phyloP scores from a whole-genome alignment of 805 yeast species.

The Lipomyces anomalus region DNA sequence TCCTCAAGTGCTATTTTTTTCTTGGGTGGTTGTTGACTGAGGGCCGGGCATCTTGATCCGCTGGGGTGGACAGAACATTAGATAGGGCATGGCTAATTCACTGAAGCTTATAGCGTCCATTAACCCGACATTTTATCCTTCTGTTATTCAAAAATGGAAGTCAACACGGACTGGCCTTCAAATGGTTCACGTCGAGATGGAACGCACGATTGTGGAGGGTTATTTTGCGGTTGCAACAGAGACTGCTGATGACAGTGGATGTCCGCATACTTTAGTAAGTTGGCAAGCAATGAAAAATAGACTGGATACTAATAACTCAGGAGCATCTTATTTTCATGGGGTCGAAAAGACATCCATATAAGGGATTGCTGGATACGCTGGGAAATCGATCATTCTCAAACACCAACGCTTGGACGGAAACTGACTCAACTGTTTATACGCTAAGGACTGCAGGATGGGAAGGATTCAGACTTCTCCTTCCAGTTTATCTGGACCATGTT shows the following conservation, averaged over 20 bases:
- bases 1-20: too few relatives aligned
- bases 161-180: constrained; percentile 79
- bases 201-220: constrained; percentile 85
- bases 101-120: not conserved
- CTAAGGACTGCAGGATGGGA: constrained; percentile 93
- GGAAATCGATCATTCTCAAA: constrained; percentile 74
- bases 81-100: too few relatives aligned
- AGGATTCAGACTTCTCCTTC: constrained; percentile 77
- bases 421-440: constrained; percentile 93
- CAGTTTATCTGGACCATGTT: constrained; percentile 85
- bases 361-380: constrained; percentile 80
- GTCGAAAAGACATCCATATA: constrained; percentile 78
- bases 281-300: not conserved
- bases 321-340: constrained; percentile 97
- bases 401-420: constrained; percentile 96
- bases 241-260: constrained; percentile 77
- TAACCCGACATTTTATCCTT: constrained; percentile 13
- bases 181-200: constrained; percentile 65
- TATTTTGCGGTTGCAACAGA: constrained; percentile 95
- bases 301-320: not conserved
- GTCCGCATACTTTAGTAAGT: constrained; percentile 73
- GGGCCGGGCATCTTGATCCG: too few relatives aligned
- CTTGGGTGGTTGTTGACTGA: too few relatives aligned
- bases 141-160: constrained; percentile 50
- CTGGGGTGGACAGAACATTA: too few relatives aligned